Evolutionary conservation across 208 protist genomes (phyloP).

Genomic region (Porcisia hertigi): DNA sequence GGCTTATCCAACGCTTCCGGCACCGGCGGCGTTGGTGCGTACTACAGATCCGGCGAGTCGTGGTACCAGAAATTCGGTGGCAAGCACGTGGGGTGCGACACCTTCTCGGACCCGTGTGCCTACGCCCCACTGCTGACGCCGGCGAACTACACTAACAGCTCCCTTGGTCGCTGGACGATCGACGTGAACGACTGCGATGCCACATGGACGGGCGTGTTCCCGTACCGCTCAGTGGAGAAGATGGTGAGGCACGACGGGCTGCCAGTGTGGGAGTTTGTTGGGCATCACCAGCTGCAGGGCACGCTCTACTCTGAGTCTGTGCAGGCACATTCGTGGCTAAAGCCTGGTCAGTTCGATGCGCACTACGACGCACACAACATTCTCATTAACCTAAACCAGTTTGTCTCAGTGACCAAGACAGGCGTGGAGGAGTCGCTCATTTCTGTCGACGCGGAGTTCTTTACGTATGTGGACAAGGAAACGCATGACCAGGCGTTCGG

Average conservation of each 20-base stretch:
- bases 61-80: slow-evolving; percentile 91
- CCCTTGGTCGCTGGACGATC: slow-evolving; percentile 55
- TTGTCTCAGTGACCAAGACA: slow-evolving; percentile 48
- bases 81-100: slow-evolving; percentile 80
- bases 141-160: slow-evolving; percentile 35
- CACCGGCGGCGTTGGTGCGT: slow-evolving; percentile 54
- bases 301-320: slow-evolving; percentile 77
- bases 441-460: slow-evolving; percentile 78
- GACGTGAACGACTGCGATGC: slow-evolving; percentile 80
- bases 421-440: slow-evolving; percentile 31
- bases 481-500: slow-evolving; percentile 73
- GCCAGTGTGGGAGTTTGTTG: slow-evolving; percentile 59
- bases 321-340: slow-evolving; percentile 65
- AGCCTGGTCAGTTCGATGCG: slow-evolving; percentile 48
- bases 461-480: slow-evolving; percentile 48
- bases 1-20: slow-evolving; percentile 42
- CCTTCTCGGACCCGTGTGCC: slow-evolving; percentile 68
- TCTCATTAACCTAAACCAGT: slow-evolving; percentile 63
- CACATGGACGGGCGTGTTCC: slow-evolving; percentile 79
- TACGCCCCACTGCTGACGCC: slow-evolving; percentile 85
- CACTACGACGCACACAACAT: slow-evolving; percentile 56
- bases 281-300: slow-evolving; percentile 48
- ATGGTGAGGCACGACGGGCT: slow-evolving; percentile 43
- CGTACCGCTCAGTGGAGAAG: slow-evolving; percentile 43
- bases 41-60: slow-evolving; percentile 58